These are phyloP conservation scores for Pelargonium citronellum DNA, from an alignment of 441 rosid genomes.

Conservation along the genomic window DNA sequence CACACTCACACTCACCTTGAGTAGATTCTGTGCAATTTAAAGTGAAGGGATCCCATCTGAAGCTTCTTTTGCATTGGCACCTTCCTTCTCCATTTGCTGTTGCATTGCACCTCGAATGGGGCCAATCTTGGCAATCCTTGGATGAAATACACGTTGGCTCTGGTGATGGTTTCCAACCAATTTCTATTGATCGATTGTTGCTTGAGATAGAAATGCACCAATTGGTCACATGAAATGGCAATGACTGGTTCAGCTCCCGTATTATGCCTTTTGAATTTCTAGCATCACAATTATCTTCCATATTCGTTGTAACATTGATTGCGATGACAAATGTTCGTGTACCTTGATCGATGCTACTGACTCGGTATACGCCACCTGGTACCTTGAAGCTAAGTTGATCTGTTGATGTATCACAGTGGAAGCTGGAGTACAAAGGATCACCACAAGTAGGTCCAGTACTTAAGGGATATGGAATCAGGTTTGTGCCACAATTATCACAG, in stretches of 20 bases:
- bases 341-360: constrained; percentile 35
- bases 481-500: constrained; percentile 47
- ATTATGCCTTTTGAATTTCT: constrained; percentile 19
- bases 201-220: neutral
- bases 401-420: constrained; percentile 40
- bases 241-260: constrained; percentile 26
- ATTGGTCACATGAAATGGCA: constrained; percentile 32
- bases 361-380: constrained; percentile 29
- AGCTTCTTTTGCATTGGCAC: constrained; percentile 41
- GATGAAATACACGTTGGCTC: constrained; percentile 46
- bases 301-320: constrained; percentile 11
- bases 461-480: constrained; percentile 53
- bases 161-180: constrained; percentile 43
- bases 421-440: constrained; percentile 40
- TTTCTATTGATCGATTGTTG: constrained; percentile 39
- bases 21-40: constrained; percentile 33
- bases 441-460: constrained; percentile 55
- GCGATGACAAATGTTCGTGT: constrained; percentile 34
- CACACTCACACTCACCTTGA: constrained; percentile 28
- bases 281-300: constrained; percentile 25
- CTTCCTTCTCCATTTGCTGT: constrained; percentile 29
- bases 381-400: constrained; percentile 40
- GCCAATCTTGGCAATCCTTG: constrained; percentile 56
- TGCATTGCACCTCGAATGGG: constrained; percentile 39
- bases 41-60: constrained; percentile 38